phyloP scores from a whole-genome alignment of 2,329 filamentous ascomycete genomes.

The Fusarium ambrosium region DNA sequence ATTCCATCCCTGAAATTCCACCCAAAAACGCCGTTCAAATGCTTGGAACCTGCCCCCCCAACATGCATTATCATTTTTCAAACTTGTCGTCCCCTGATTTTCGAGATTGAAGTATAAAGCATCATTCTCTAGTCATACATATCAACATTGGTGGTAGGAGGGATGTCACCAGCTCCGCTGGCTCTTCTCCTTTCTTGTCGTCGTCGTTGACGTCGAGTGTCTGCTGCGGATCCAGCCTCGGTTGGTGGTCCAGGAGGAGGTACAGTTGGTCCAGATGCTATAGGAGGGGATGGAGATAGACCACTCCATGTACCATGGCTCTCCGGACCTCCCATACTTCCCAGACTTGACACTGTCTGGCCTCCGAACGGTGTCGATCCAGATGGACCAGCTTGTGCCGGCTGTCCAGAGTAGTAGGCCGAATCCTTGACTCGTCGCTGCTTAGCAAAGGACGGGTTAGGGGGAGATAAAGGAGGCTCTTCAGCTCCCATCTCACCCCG shows the following conservation, averaged over 20 bases:
- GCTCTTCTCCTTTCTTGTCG: slow-evolving; percentile 66
- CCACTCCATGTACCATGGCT: slow-evolving; percentile 69
- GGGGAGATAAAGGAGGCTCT: slow-evolving; percentile 63
- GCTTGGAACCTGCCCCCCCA: slow-evolving; percentile 26
- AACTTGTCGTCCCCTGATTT: neutral
- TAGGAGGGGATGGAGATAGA: slow-evolving; percentile 60
- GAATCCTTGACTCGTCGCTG: slow-evolving; percentile 69
- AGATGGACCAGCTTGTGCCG: slow-evolving; percentile 57
- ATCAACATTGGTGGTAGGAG: slow-evolving; percentile 27
- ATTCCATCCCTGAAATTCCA: slow-evolving; percentile 35
- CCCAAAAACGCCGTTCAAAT: slow-evolving; percentile 44
- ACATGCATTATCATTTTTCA: slow-evolving; percentile 29
- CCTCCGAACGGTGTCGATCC: slow-evolving; percentile 50
- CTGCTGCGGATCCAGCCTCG: slow-evolving; percentile 58
- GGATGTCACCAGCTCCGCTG: slow-evolving; percentile 48
- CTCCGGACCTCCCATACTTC: slow-evolving; percentile 59
- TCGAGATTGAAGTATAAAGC: neutral
- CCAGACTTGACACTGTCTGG: slow-evolving; percentile 62
- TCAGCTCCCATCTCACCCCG: slow-evolving; percentile 61
- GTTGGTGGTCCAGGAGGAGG: slow-evolving; percentile 45
- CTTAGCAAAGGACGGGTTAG: slow-evolving; percentile 69
- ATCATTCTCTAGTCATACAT: slow-evolving; percentile 33
- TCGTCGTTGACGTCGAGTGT: slow-evolving; percentile 68
- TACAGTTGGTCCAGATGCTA: slow-evolving; percentile 32
- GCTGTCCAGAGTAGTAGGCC: slow-evolving; percentile 70